These are phyloP conservation scores for Nitzschia sp. DNA, from an alignment of 108 stramenopile species.

Conservation along the genomic window DNA sequence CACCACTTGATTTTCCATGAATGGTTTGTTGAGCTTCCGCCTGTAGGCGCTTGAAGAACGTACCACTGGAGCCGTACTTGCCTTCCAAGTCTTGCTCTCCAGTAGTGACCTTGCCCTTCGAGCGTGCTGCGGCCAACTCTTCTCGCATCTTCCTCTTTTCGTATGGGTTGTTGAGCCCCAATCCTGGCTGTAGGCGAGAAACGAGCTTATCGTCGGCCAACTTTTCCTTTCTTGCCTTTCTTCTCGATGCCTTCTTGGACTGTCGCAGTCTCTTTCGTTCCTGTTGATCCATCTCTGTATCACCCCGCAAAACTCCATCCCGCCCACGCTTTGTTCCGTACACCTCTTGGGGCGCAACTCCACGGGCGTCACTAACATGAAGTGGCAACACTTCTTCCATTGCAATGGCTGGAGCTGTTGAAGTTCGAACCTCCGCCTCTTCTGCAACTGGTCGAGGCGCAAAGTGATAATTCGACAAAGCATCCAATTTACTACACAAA, in stretches of 20 bases:
- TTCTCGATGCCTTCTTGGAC: conserved; percentile 88
- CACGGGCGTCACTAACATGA: conserved; percentile 86
- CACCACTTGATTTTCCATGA: conserved; percentile 19
- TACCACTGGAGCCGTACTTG: conserved; percentile 82
- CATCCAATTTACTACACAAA: conserved; percentile 92
- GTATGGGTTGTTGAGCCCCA: conserved; percentile 94
- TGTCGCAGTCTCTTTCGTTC: conserved; percentile 86
- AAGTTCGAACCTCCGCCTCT: conserved; percentile 82
- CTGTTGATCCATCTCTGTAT: conserved; percentile 83
- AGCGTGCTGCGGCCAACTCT: conserved; percentile 81
- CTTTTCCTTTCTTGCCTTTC: conserved; percentile 86
- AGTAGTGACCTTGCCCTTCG: conserved; percentile 74
- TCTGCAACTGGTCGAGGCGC: conserved; percentile 89
- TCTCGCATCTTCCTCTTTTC: conserved; percentile 87
- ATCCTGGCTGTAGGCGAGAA: conserved; percentile 85
- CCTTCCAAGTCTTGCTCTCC: conserved; percentile 68
- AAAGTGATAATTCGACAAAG: conserved; percentile 97
- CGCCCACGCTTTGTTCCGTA: conserved; percentile 86
- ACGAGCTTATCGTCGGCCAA: conserved; percentile 87
- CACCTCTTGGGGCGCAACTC: conserved; percentile 94
- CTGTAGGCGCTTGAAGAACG: conserved; percentile 90
- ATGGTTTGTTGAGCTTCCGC: conserved; percentile 69
- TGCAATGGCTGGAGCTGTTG: conserved; percentile 87
- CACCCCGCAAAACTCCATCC: conserved; percentile 81
- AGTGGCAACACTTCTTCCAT: conserved; percentile 97